Conservation (phyloP, 179 eudicot species). For the Camellia oleifera region DNA sequence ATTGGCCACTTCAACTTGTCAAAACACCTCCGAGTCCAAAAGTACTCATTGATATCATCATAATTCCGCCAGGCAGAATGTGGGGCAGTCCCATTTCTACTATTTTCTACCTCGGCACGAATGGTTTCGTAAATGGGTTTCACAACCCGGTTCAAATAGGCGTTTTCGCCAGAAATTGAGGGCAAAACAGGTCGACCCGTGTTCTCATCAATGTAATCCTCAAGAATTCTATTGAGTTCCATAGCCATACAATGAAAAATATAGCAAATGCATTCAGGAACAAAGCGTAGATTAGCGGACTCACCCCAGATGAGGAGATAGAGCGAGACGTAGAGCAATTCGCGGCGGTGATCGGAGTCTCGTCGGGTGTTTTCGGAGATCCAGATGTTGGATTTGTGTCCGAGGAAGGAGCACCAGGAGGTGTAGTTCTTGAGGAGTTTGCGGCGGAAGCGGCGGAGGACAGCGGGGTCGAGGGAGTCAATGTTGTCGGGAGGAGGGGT, state of each 20-base stretch:
- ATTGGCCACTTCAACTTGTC: slow-evolving; percentile 74
- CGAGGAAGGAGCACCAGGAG: slow-evolving; percentile 74
- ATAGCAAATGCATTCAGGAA: slow-evolving; percentile 65
- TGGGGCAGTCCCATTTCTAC: slow-evolving; percentile 68
- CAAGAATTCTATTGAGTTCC: slow-evolving; percentile 70
- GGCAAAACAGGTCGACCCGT: slow-evolving; percentile 65
- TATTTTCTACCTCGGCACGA: slow-evolving; percentile 51
- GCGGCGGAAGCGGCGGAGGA: slow-evolving; percentile 67
- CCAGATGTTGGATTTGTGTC: slow-evolving; percentile 64
- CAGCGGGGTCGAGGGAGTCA: slow-evolving; percentile 55
- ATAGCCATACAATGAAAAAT: slow-evolving; percentile 74
- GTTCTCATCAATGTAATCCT: slow-evolving; percentile 73
- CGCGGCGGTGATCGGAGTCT: slow-evolving; percentile 48
- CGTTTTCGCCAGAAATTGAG: slow-evolving; percentile 52
- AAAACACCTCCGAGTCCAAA: slow-evolving; percentile 84
- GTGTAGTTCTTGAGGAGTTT: slow-evolving; percentile 60
- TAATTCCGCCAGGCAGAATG: slow-evolving; percentile 79
- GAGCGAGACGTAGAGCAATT: slow-evolving; percentile 50
- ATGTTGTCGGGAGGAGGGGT: slow-evolving; percentile 71
- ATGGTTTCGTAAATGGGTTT: slow-evolving; percentile 69
- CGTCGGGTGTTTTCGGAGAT: slow-evolving; percentile 46
- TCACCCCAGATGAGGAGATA: slow-evolving; percentile 78
- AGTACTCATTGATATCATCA: slow-evolving; percentile 82
- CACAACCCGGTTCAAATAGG: slow-evolving; percentile 45
- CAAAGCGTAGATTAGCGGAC: slow-evolving; percentile 66